Evolutionary conservation across 139 green algal genomes (phyloP), one percentile per base, ranked within the genome.

Genomic region (Ettlia oleoabundans): DNA sequence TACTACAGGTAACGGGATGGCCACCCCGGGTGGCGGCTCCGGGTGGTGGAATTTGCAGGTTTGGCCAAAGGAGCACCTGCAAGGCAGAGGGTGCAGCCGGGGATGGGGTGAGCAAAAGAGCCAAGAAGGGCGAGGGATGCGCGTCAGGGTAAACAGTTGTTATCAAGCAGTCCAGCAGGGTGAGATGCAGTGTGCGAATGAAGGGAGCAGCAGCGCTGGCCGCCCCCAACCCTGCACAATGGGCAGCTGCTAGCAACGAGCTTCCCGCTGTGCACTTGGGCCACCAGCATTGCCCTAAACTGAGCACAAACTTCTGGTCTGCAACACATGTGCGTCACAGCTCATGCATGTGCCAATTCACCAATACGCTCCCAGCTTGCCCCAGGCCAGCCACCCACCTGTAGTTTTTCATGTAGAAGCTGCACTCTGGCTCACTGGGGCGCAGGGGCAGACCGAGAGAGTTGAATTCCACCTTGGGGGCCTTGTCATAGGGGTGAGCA

Each of bases 41-140:
- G 85, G 75, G 67, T 89, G 85, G 58, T 89, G 68, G 64, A 86
- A 89, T 80, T 83, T 86, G 64, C 85, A 89, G 43, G 85, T 86
- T 40, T 84, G 74, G 24, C 85, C 85, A 84, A 86, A 89, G 2
- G 71, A 80, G 69, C 85, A 89, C 4, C 78, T 83, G 78, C 78
- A 64, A 28, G 40, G 67, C 18, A 75, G 40, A 2, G 3, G 40
- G 40, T 3, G 42, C 42, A n/a, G 2, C 10, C 13, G 7, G 26
- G 58, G 58, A 30, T 33, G 26, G 58, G 15, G 58, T 30, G 58
- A 33, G 64, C 8, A 72, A 38, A 32, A 38, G 26, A n/a, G n/a
- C n/a, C n/a, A n/a, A n/a, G n/a, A n/a, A n/a, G n/a, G n/a, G n/a
- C n/a, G n/a, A n/a, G n/a, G n/a, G n/a, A n/a, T n/a, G n/a, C n/a